Percentiles rank a stretch among this genome's conserved stretches.
Conservation (phyloP, 139 green algal genomes). For the Edaphochlamys debaryana region DNA sequence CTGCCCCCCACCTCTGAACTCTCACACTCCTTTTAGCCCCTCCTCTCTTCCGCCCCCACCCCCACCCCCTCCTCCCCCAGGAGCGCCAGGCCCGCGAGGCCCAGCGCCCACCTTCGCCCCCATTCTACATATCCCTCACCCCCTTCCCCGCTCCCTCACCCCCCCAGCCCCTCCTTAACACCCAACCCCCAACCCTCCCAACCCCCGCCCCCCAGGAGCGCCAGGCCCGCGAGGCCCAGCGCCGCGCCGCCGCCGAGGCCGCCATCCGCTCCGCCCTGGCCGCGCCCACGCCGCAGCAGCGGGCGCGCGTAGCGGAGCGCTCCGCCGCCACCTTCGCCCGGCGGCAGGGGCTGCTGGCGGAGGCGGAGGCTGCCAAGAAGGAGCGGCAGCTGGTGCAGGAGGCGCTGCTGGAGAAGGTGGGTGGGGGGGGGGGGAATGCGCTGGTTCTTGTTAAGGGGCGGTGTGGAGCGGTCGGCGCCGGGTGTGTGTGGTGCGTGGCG, state of each 20-base stretch:
- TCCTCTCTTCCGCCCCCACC: too few relatives aligned
- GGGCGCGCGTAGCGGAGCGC: constrained; percentile 24
- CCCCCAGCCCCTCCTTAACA: too few relatives aligned
- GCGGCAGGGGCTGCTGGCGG: constrained; percentile 23
- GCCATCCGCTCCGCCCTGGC: constrained; percentile 9
- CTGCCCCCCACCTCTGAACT: too few relatives aligned
- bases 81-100: too few relatives aligned
- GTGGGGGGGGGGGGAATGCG: neutral
- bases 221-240: constrained; percentile 27
- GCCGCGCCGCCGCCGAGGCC: constrained; percentile 16
- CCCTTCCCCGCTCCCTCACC: too few relatives aligned
- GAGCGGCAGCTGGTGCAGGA: constrained; percentile 31
- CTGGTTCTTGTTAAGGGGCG: too few relatives aligned
- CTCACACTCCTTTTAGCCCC: neutral
- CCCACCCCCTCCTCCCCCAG: too few relatives aligned
- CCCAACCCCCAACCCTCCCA: too few relatives aligned
- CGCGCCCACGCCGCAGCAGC: constrained; percentile 30
- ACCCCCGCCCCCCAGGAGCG: too few relatives aligned
- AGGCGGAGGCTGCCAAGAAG: neutral
- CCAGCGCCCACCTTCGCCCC: too few relatives aligned
- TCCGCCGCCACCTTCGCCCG: constrained; percentile 29
- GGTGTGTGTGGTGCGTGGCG: neutral
- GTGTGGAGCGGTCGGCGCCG: neutral
- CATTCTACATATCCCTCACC: neutral
- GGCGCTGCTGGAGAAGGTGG: constrained; percentile 45